Evolutionary conservation across 2,329 filamentous ascomycete species (phyloP).

Genomic region (Fonsecaea multimorphosa): DNA sequence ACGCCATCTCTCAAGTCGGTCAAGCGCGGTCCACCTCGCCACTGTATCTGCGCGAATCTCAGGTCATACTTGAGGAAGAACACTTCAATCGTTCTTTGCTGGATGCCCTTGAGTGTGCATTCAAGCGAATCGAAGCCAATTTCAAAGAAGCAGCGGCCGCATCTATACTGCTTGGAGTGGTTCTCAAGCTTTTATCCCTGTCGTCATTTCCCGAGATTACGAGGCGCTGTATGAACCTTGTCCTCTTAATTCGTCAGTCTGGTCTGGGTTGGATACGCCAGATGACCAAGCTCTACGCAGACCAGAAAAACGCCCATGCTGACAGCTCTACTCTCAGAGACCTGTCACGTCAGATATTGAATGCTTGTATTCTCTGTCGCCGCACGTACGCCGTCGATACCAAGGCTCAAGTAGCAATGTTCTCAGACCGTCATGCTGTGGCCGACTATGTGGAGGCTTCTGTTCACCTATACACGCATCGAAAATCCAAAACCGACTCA

Average conservation of each 20-base stretch:
- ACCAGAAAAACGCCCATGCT: constrained; percentile 41
- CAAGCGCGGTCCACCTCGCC: constrained; percentile 32
- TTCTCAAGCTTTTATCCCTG: constrained; percentile 54
- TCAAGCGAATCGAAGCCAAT: constrained; percentile 53
- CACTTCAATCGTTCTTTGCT: constrained; percentile 45
- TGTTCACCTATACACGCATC: constrained; percentile 29
- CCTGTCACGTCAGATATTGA: constrained; percentile 47
- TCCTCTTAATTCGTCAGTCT: constrained; percentile 44
- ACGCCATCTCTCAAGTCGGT: constrained; percentile 59
- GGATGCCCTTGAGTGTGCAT: constrained; percentile 41
- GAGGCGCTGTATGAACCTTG: constrained; percentile 49
- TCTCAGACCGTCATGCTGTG: constrained; percentile 28
- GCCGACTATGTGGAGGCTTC: constrained; percentile 32
- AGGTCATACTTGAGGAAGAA: constrained; percentile 39
- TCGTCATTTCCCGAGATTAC: background rate
- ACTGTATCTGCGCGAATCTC: constrained; percentile 34
- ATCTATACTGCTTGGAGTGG: constrained; percentile 49
- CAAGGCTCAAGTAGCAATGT: background rate
- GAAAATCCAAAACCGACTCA: background rate
- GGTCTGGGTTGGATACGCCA: constrained; percentile 30
- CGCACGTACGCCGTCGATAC: constrained; percentile 34
- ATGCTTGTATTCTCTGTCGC: constrained; percentile 50
- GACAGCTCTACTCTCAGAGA: constrained; percentile 40
- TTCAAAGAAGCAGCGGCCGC: constrained; percentile 58
- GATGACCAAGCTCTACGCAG: constrained; percentile 17